These are phyloP conservation scores for Arachis monticola DNA, from an alignment of 331 rosid species.

Conservation along the genomic window DNA sequence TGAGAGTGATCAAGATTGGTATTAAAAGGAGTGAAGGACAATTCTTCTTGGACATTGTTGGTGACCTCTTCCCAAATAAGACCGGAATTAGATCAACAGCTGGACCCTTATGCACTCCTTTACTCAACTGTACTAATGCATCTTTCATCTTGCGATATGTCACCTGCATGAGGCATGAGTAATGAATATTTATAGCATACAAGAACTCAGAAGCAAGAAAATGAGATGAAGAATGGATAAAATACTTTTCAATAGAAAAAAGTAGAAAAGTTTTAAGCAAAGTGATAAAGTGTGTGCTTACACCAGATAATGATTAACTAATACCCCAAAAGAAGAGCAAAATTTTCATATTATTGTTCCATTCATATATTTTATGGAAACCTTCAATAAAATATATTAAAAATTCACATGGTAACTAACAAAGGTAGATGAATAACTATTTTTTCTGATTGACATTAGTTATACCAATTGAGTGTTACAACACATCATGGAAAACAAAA, in stretches of 20 bases:
- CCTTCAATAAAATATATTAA: no score
- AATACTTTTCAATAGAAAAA: no score
- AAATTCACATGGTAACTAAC: slow-evolving; percentile 3
- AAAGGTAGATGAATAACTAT: neutral
- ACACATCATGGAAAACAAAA: slow-evolving; percentile 4
- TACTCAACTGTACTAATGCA: slow-evolving; percentile 86
- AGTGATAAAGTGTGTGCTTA: neutral
- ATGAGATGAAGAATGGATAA: neutral
- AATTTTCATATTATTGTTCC: no score
- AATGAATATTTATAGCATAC: slow-evolving; percentile 26
- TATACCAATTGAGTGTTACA: no score
- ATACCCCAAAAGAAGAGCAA: slow-evolving; percentile 29
- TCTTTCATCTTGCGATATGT: slow-evolving; percentile 98
- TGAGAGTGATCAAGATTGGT: slow-evolving; percentile 89
- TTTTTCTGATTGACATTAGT: neutral
- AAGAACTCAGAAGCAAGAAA: slow-evolving; percentile 30
- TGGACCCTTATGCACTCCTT: slow-evolving; percentile 95
- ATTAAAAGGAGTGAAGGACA: slow-evolving; percentile 69
- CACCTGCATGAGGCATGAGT: slow-evolving; percentile 61
- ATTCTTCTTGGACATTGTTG: slow-evolving; percentile 81
- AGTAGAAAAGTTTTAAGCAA: slow-evolving; percentile 1
- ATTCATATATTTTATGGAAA: no score
- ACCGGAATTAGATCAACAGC: slow-evolving; percentile 86
- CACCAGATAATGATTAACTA: slow-evolving; percentile 24
- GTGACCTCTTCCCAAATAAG: slow-evolving; percentile 87